A percentile compares a stretch with the other conserved stretches of the same genome.
These are phyloP conservation scores for Santalum album DNA, from an alignment of 164 flowering plant species.

Conservation along the genomic window DNA sequence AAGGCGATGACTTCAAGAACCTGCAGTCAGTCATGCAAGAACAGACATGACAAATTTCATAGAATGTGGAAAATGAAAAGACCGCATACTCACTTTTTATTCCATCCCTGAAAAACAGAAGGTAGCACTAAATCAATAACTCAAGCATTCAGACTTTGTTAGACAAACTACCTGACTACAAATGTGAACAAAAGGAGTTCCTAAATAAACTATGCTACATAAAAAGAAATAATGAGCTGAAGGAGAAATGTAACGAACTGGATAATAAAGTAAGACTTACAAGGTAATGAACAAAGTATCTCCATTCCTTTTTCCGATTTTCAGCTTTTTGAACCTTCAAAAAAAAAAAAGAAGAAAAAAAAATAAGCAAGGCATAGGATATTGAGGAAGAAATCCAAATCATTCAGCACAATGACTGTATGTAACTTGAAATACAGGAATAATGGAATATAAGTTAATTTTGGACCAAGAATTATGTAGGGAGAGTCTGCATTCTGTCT, in stretches of 20 bases:
- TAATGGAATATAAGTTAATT: no score
- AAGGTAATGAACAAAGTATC: constrained; percentile 87
- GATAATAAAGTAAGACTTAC: constrained; percentile 34
- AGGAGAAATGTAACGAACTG: neutral
- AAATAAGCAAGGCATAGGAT: no score
- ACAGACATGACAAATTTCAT: neutral
- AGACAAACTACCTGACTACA: neutral
- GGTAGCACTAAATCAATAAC: neutral
- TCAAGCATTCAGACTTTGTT: neutral
- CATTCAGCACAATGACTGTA: no score
- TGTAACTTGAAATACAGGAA: no score
- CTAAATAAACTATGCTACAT: neutral
- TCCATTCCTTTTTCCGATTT: constrained; percentile 61
- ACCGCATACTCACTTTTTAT: neutral
- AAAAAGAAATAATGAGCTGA: neutral
- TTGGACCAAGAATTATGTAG: no score
- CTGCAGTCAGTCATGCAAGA: neutral
- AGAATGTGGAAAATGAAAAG: neutral
- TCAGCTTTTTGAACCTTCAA: constrained; percentile 78
- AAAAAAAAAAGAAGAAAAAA: neutral
- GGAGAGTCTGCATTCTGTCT: no score
- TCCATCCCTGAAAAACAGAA: constrained; percentile 2
- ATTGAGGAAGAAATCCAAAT: no score
- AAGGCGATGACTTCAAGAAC: neutral
- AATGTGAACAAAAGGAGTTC: no score